A percentile compares a stretch with the other conserved stretches of the same genome.
Evolutionary conservation across 2,329 filamentous ascomycete species (phyloP).

Genomic region (Fusarium robinianum): DNA sequence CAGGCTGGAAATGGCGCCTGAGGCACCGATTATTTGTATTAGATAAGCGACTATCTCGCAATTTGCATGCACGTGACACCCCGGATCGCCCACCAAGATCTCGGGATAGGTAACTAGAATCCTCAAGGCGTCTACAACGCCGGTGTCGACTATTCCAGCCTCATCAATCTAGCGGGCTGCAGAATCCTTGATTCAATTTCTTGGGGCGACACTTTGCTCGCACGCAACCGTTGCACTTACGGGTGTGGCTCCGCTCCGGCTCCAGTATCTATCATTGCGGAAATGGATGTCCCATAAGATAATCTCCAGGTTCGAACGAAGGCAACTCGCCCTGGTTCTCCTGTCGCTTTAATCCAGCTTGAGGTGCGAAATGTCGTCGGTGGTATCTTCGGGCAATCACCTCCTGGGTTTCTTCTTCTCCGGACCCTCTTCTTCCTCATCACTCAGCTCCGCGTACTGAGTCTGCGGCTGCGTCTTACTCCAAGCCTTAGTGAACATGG

Average conservation of each 20-base stretch:
- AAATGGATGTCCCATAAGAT: too few species aligned
- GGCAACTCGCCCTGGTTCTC: conserved; percentile 11
- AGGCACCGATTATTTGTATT: conserved; percentile 27
- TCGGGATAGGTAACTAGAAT: too few species aligned
- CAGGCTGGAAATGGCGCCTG: conserved; percentile 29
- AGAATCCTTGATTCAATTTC: too few species aligned
- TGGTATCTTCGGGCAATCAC: conserved; percentile 41
- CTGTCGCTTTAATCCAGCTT: conserved; percentile 11
- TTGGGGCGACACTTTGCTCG: too few species aligned
- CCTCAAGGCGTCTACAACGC: too few species aligned
- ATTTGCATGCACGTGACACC: conserved; percentile 29
- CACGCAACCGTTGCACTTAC: too few species aligned
- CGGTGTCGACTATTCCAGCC: too few species aligned
- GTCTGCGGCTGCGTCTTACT: conserved; percentile 88
- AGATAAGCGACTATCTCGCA: conserved; percentile 16
- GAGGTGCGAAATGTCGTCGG: conserved; percentile 6
- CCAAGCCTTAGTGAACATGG: conserved; percentile 93
- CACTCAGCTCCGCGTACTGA: conserved; percentile 87
- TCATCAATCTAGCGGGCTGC: too few species aligned
- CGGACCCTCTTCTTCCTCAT: conserved; percentile 75
- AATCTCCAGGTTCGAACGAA: too few species aligned
- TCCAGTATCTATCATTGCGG: too few species aligned
- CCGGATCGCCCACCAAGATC: conserved; percentile 2
- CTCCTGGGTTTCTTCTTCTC: conserved; percentile 67
- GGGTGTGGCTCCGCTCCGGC: too few species aligned